These are phyloP conservation scores for Suillus discolor DNA, from an alignment of 768 basidiomycete species.

Conservation along the genomic window DNA sequence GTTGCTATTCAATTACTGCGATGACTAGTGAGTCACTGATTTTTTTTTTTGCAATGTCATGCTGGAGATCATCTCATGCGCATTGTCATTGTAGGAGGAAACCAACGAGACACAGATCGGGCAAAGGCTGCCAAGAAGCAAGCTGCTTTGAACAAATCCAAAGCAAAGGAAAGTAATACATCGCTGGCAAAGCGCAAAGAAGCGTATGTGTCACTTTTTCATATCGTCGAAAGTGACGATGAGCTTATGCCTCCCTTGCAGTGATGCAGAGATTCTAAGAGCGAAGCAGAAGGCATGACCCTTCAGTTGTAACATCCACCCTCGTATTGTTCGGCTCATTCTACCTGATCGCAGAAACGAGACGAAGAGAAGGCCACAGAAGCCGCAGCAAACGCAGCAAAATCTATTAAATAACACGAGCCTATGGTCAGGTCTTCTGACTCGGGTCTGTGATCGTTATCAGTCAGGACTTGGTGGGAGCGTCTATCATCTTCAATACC, in stretches of 20 bases:
- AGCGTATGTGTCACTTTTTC: constrained; percentile 52
- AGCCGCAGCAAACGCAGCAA: constrained; percentile 20
- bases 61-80: not conserved
- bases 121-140: constrained; percentile 74
- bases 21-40: constrained; percentile 57
- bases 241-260: constrained; percentile 36
- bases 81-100: constrained; percentile 57
- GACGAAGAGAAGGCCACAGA: constrained; percentile 49
- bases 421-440: constrained; percentile 19
- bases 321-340: constrained; percentile 11
- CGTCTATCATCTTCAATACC: constrained; percentile 15
- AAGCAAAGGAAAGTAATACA: constrained; percentile 70
- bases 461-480: constrained; percentile 12
- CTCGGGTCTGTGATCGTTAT: constrained; percentile 11
- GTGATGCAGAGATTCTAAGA: constrained; percentile 75
- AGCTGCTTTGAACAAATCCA: constrained; percentile 49
- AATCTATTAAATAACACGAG: constrained; percentile 40
- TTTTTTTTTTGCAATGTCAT: not conserved
- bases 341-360: constrained; percentile 46
- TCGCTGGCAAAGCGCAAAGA: constrained; percentile 72
- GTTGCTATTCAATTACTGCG: constrained; percentile 3
- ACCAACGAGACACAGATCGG: constrained; percentile 80
- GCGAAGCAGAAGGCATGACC: constrained; percentile 75
- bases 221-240: constrained; percentile 15
- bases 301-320: constrained; percentile 11